Base-by-base conservation (phyloP, 2,329 filamentous ascomycete genomes). In the Neopestalotiopsis clavispora region DNA sequence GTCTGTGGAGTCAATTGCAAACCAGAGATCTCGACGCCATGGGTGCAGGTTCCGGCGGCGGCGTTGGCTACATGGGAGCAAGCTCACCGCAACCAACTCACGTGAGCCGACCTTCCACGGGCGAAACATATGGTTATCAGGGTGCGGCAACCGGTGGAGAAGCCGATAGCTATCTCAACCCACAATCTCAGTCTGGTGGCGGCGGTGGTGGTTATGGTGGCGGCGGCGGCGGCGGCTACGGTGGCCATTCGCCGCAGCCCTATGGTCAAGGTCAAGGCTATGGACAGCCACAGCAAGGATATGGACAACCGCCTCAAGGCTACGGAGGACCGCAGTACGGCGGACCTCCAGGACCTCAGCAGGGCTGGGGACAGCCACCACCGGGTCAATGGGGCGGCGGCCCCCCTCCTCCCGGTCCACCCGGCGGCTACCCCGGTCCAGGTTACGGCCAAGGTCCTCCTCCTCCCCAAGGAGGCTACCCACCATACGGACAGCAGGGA, bases 1-100 rank as follows among this genome's bases (percentile, higher is more conserved):
- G 86, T 0, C 82, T 91, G 4, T 91, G 89, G 87, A 84, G 84
- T 10, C 87, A 91, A 74, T 87, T 91, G 67, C 85, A 86, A 72
- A 86, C 84, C 3, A 84, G 89, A 69, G 89, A 91, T 71, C 77
- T 90, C 13, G 81, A 83, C 65, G 85, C 86, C 13, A 85, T 89
- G 84, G 83, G 83, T 56, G 86, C 85, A 2, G 79, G 80, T 4
- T 84, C 87, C 69, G 80, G 80, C 14, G 61, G 60, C 42, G 74
- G 69, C 17, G 75, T 75, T 4, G 63, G 58, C n/a, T 74, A 73
- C 66, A 77, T 77, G 67, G 67, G 80, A 38, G 83, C 83, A 3
- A 75, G 73, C 65, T 81, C 81, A 1, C 80, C 84, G 1, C 71
- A 72, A 4, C 75, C 75, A 3, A 67, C 23, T 28, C 72, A 7